Base-by-base conservation (phyloP, 2,329 filamentous ascomycete species). In the Pezicula radicicola region DNA sequence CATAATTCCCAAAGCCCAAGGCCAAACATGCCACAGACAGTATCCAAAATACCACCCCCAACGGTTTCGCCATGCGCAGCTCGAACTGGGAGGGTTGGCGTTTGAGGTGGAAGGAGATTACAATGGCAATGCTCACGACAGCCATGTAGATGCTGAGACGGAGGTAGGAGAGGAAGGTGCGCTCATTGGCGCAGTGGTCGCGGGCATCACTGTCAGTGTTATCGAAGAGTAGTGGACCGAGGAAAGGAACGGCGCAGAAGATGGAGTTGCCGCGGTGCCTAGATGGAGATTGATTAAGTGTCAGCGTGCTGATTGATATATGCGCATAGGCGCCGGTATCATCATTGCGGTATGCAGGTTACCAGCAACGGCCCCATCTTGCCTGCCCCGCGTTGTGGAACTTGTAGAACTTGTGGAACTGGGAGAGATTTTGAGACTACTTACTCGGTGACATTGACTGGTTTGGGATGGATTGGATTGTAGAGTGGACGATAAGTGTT, bases 71-170 rank as follows among this genome's bases (percentile, higher is more conserved):
- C 70, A 97, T 85, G 41, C 80, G 81, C 54, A 83, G 75, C 73
- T 99, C 94, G 13, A 90, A 68, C 0, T 74, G 65, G 0, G 84
- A 81, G 0, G 94, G 89, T 61, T 85, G 72, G 16, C 76, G 76
- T 65, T 91, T 92, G 46, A 99, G 79, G 66, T 99, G 93, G 69
- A 99, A 99, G 13, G 90, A 96, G 47, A 97, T 78, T 9, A 96
- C 85, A 60, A 99, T 96, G 47, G 94, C 93, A 30, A 96, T 82
- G 27, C 89, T 84, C 8, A 97, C 91, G 48, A 99, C 78, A 58
- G 91, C 85, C 81, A 97, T 92, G 73, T 96, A 96, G 61, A 96
- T 83, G 30, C 89, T 86, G 2, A 97, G 80, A 4, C 92, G 85
- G 18, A 97, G 83, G 80, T 94, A 97, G 2, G 93, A 94, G 27